Evolutionary conservation across 2,329 filamentous ascomycete genomes (phyloP).

Genomic region (Colletotrichum cuscutae): DNA sequence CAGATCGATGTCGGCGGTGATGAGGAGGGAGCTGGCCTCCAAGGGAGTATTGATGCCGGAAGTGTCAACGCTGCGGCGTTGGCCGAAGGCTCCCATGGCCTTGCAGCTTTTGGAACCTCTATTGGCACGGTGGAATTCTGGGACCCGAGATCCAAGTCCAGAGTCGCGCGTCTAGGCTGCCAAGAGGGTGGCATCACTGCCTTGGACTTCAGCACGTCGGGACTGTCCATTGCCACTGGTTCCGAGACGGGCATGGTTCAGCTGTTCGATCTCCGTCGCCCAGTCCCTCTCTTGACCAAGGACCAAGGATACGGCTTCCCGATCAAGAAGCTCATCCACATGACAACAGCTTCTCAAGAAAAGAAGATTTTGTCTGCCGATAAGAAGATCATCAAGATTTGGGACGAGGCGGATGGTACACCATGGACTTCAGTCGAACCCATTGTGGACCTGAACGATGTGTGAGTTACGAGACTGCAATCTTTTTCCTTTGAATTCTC

Average conservation of each 20-base stretch:
- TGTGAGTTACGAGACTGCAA: conserved; percentile 49
- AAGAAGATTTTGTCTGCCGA: conserved; percentile 93
- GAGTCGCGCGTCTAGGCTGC: conserved; percentile 79
- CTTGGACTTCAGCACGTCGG: conserved; percentile 85
- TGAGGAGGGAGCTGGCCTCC: conserved; percentile 77
- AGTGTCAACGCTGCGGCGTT: conserved; percentile 89
- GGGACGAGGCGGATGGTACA: conserved; percentile 83
- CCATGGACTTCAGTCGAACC: conserved; percentile 98
- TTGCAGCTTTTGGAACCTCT: conserved; percentile 93
- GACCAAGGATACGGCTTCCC: conserved; percentile 96
- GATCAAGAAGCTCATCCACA: conserved; percentile 83
- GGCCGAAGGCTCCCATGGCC: conserved; percentile 88
- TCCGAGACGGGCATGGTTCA: conserved; percentile 90
- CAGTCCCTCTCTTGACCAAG: conserved; percentile 86
- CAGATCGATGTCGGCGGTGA: conserved; percentile 91
- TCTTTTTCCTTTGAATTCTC: background rate
- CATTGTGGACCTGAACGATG: conserved; percentile 91
- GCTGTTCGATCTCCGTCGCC: conserved; percentile 91
- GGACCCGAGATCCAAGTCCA: conserved; percentile 86
- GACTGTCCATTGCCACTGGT: conserved; percentile 86
- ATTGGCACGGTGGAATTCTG: conserved; percentile 97
- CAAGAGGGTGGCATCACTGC: conserved; percentile 83
- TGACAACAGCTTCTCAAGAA: conserved; percentile 78
- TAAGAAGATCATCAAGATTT: conserved; percentile 97
- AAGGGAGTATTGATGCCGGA: conserved; percentile 87